Percentiles rank a stretch among this genome's conserved stretches.
Conservation (phyloP, 139 green algal genomes). For the Coelastrella sp. region DNA sequence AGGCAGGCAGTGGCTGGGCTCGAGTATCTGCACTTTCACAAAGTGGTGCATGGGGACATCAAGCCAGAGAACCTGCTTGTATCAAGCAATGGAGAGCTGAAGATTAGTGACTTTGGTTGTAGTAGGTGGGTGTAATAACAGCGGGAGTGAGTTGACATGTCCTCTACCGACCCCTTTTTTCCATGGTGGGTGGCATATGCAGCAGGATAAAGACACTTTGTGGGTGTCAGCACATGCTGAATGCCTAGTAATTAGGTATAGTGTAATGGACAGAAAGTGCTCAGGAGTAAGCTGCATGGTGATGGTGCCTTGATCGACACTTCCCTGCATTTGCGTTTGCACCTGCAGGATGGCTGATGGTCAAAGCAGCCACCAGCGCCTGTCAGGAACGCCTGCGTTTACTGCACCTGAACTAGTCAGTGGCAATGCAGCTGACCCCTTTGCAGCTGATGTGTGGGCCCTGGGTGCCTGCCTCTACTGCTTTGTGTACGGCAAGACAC, state of each 20-base stretch:
- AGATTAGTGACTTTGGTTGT: slow-evolving; percentile 92
- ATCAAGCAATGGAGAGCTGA: slow-evolving; percentile 76
- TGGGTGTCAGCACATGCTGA: no score
- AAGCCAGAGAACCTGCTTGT: slow-evolving; percentile 95
- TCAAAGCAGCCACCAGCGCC: slow-evolving; percentile 52
- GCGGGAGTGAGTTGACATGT: background rate
- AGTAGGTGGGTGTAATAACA: slow-evolving; percentile 53
- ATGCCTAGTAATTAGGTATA: no score
- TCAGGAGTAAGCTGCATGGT: no score
- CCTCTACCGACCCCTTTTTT: background rate
- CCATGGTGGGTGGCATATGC: background rate
- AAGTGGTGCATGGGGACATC: slow-evolving; percentile 86
- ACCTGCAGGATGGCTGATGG: slow-evolving; percentile 37
- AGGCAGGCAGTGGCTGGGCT: slow-evolving; percentile 69
- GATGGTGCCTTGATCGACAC: background rate
- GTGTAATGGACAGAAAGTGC: no score
- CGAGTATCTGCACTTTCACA: slow-evolving; percentile 83
- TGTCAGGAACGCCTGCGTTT: slow-evolving; percentile 82
- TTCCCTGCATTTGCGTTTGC: background rate
- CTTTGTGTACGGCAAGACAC: slow-evolving; percentile 81
- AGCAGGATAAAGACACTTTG: no score
- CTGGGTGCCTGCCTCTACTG: slow-evolving; percentile 85
- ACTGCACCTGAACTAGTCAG: slow-evolving; percentile 73
- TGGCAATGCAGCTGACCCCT: slow-evolving; percentile 50
- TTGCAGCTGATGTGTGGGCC: slow-evolving; percentile 84